phyloP scores from a whole-genome alignment of 2,329 filamentous ascomycete species.

The Hypomyces rosellus region DNA sequence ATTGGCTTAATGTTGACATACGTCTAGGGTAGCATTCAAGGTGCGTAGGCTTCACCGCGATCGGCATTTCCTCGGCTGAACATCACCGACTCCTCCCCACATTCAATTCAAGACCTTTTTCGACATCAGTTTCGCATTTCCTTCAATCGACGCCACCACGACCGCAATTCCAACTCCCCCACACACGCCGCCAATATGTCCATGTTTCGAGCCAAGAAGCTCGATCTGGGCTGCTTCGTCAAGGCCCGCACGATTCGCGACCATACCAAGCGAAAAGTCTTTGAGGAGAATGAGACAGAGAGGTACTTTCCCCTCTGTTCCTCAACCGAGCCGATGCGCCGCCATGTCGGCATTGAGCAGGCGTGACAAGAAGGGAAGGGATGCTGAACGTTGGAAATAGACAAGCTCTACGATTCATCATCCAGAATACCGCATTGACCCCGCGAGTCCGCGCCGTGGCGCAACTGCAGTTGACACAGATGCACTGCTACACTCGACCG shows the following conservation, averaged over 20 bases:
- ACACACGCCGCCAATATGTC: conserved; percentile 52
- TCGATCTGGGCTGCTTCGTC: conserved; percentile 81
- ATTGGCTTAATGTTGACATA: too few relatives aligned
- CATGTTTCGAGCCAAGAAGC: conserved; percentile 83
- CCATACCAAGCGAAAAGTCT: conserved; percentile 93
- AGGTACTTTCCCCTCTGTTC: conserved; percentile 48
- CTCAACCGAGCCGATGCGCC: too few relatives aligned
- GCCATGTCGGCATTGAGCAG: too few relatives aligned
- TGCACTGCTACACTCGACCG: conserved; percentile 91
- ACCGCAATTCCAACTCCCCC: background rate
- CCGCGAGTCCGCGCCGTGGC: conserved; percentile 79
- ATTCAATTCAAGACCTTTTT: too few relatives aligned
- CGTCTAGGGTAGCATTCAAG: too few relatives aligned
- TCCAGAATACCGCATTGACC: conserved; percentile 84
- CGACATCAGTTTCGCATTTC: too few relatives aligned
- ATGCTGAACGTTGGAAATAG: conserved; percentile 37
- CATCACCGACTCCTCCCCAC: background rate
- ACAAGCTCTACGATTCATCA: conserved; percentile 88
- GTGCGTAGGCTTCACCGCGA: too few relatives aligned
- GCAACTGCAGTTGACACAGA: conserved; percentile 85
- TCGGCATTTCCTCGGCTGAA: background rate
- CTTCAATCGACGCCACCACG: background rate
- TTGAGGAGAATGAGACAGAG: conserved; percentile 78
- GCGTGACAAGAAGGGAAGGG: background rate
- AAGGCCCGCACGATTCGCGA: conserved; percentile 86